Conservation (phyloP, 78 protist species). For the Cavenderia fasciculata region DNA sequence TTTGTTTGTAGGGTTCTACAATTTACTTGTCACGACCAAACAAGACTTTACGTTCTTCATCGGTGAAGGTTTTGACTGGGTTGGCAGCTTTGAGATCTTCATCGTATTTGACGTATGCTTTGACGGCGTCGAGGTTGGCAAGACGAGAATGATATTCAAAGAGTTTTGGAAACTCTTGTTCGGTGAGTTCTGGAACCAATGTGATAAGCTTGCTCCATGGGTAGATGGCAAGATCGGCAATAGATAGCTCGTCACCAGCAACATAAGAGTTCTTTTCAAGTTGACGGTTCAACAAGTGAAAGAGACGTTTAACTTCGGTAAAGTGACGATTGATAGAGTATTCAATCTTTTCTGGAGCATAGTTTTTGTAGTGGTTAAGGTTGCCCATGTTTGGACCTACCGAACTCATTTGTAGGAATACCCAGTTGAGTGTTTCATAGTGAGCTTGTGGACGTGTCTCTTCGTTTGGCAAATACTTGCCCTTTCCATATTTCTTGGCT, state of each 20-base stretch:
- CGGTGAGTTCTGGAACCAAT: not conserved
- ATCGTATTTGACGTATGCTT: not conserved
- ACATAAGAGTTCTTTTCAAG: slow-evolving; percentile 77
- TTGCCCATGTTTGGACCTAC: slow-evolving; percentile 76
- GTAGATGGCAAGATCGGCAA: slow-evolving; percentile 83
- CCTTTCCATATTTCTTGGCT: not conserved
- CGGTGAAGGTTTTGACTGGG: not conserved
- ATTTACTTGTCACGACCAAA: not conserved
- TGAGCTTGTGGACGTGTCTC: not conserved
- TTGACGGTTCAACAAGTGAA: slow-evolving; percentile 82
- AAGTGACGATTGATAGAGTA: slow-evolving; percentile 83
- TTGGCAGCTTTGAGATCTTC: not conserved
- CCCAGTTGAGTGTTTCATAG: not conserved
- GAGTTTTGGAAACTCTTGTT: slow-evolving; percentile 11
- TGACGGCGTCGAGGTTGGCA: not conserved
- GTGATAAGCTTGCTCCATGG: not conserved
- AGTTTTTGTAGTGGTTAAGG: slow-evolving; percentile 83
- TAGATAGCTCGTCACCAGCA: slow-evolving; percentile 84
- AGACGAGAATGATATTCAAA: not conserved
- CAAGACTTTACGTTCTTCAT: not conserved
- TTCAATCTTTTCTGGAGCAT: slow-evolving; percentile 77
- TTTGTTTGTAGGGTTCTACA: too few species aligned
- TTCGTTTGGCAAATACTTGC: not conserved
- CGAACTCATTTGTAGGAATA: not conserved
- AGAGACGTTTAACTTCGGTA: slow-evolving; percentile 85